Base-by-base conservation (phyloP, 345 rosid species). In the Salix koriyanagi region DNA sequence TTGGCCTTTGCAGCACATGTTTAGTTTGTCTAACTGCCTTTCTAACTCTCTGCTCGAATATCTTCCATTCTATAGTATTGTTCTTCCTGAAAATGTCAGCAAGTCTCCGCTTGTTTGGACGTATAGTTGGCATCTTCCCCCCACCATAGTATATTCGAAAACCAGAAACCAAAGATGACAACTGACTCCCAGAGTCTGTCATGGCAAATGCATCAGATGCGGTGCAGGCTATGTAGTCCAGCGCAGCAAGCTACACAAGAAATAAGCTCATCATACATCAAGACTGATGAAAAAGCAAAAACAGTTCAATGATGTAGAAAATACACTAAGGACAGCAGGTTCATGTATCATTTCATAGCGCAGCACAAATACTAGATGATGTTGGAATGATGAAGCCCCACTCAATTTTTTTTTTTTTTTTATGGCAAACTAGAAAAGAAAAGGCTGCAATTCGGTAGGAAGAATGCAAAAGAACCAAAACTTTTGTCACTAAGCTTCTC, bases 161-260 rank as follows among this genome's bases (percentile, higher is more conserved):
- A 70, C 98, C 98, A 18, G 99, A 91, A 6, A 96, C 94, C 78
- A 92, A 77, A 71, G 99, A 93, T 32, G 98, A 93, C 34, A 96
- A 79, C 71, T 87, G 99, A 79, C 99, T 96, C 56, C 99, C 98
- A 0, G 98, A 93, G 83, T 93, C 99, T 2, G 99, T 92, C 99
- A 96, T 93, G 28, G 98, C 95, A 83, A 96, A 96, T 72, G 96
- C 97, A 81, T 92, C 88, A 0, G 98, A 81, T 41, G 97, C 92
- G 2, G 92, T 84, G 83, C 99, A 93, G 7, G 81, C 93, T 58
- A 96, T 92, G 81, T 91, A 96, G 88, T 96, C 99, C 82, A 96
- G 85, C n/a, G 92, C 97, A 32, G 98, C 97, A 69, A 93, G 85
- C 98, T 96, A 77, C 85, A 89, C 44, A 78, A 52, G 19, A 30